These are phyloP conservation scores for Fomitopsis betulina DNA, from an alignment of 1,284 basidiomycete genomes.

Conservation along the genomic window DNA sequence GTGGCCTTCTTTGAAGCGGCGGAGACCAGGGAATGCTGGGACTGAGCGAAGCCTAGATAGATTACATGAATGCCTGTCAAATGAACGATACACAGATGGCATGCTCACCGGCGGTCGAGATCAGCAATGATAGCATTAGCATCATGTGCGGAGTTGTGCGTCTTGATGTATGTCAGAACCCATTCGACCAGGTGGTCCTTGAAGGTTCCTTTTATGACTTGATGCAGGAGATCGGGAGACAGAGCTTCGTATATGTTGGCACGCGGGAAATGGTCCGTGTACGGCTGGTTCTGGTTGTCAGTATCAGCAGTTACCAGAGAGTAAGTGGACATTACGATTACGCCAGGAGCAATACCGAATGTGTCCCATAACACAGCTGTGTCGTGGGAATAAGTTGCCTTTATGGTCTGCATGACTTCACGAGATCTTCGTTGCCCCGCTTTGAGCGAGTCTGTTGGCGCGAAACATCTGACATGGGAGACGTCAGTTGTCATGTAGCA, in stretches of 20 bases:
- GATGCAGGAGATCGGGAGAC: neutral
- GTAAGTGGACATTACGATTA: constrained; percentile 9
- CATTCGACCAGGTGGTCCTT: constrained; percentile 17
- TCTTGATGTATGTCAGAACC: constrained; percentile 5
- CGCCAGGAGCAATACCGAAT: constrained; percentile 15
- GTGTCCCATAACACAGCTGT: constrained; percentile 11
- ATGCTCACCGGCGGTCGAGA: constrained; percentile 21
- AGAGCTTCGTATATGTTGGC: neutral
- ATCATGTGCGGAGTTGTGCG: neutral
- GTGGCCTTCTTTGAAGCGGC: constrained; percentile 12
- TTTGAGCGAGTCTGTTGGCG: neutral
- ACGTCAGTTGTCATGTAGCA: neutral
- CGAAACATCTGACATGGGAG: neutral
- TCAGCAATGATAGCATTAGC: constrained; percentile 8
- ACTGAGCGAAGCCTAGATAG: constrained; percentile 5
- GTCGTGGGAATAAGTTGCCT: neutral
- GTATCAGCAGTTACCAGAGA: too few species aligned
- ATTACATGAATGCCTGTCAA: too few species aligned
- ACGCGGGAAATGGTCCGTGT: neutral
- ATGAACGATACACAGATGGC: too few species aligned
- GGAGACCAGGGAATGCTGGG: constrained; percentile 14
- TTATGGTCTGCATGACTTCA: neutral
- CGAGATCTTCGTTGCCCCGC: neutral
- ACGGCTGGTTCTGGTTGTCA: neutral
- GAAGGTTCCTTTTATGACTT: neutral